Evolutionary conservation across 1,284 basidiomycete genomes (phyloP).

Genomic region (Sanghuangporus baumii): DNA sequence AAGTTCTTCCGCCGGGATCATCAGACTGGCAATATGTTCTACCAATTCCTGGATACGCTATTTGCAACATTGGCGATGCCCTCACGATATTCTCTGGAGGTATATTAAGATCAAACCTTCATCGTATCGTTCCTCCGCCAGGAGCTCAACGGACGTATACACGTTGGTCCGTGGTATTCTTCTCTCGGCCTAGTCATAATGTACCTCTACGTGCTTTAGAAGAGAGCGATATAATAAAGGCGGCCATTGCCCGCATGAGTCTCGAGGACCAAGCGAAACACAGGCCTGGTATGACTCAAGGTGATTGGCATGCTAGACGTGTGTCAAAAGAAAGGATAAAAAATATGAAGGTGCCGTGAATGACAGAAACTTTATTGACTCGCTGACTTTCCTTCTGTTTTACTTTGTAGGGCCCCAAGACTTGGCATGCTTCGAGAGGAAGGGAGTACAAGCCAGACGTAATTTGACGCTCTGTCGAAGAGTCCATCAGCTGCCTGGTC

Average conservation of each 20-base stretch:
- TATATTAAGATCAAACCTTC: slow-evolving; percentile 50
- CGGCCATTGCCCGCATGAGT: background rate
- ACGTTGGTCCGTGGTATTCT: slow-evolving; percentile 59
- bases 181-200: slow-evolving; percentile 53
- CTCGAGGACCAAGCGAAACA: slow-evolving; percentile 22
- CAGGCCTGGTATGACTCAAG: slow-evolving; percentile 37
- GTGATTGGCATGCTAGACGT: slow-evolving; percentile 44
- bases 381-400: background rate
- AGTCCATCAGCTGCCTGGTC: background rate
- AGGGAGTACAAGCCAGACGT: slow-evolving; percentile 27
- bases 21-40: slow-evolving; percentile 56
- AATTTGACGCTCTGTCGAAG: background rate
- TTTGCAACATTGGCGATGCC: slow-evolving; percentile 60
- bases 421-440: slow-evolving; percentile 31
- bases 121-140: slow-evolving; percentile 32
- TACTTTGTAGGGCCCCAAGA: slow-evolving; percentile 28
- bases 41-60: slow-evolving; percentile 51
- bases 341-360: slow-evolving; percentile 33
- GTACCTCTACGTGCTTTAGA: slow-evolving; percentile 43
- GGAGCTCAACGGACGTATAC: slow-evolving; percentile 42
- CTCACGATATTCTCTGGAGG: slow-evolving; percentile 53
- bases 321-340: slow-evolving; percentile 41
- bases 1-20: slow-evolving; percentile 57
- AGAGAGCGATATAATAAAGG: slow-evolving; percentile 31
- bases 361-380: background rate